Conservation (phyloP, 441 rosid species). For the Rhodomyrtus psidioides region DNA sequence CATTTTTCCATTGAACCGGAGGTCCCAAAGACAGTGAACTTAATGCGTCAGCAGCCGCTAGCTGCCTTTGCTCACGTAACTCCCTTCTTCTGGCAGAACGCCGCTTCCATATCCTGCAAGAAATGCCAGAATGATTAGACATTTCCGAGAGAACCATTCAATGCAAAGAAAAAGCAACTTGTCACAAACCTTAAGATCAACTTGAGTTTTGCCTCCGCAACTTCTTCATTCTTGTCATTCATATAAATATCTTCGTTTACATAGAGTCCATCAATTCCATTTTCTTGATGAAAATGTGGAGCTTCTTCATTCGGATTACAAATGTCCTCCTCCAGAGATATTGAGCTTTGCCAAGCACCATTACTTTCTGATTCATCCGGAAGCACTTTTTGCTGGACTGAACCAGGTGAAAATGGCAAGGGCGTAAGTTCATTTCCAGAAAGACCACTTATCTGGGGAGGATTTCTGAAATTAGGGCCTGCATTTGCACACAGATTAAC, state of each 20-base stretch:
- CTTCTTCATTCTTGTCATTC: slow-evolving; percentile 42
- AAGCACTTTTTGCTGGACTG: slow-evolving; percentile 28
- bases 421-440: slow-evolving; percentile 27
- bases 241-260: slow-evolving; percentile 11
- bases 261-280: neutral
- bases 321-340: slow-evolving; percentile 17
- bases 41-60: slow-evolving; percentile 67
- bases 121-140: slow-evolving; percentile 3
- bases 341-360: slow-evolving; percentile 18
- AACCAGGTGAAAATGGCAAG: slow-evolving; percentile 23
- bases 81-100: slow-evolving; percentile 51
- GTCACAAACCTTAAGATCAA: slow-evolving; percentile 65
- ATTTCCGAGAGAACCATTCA: slow-evolving; percentile 2
- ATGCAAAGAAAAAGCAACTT: neutral
- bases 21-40: slow-evolving; percentile 72
- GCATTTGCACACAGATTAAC: neutral
- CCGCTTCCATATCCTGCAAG: slow-evolving; percentile 79
- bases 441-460: slow-evolving; percentile 15
- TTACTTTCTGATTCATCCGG: slow-evolving; percentile 8
- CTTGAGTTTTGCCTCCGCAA: slow-evolving; percentile 73
- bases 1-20: slow-evolving; percentile 43
- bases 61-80: slow-evolving; percentile 58
- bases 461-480: slow-evolving; percentile 12
- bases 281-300: slow-evolving; percentile 23
- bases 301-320: slow-evolving; percentile 31